Evolutionary conservation across 768 basidiomycete genomes (phyloP), one percentile per base, ranked within the genome.

Genomic region (Megacollybia marginata): DNA sequence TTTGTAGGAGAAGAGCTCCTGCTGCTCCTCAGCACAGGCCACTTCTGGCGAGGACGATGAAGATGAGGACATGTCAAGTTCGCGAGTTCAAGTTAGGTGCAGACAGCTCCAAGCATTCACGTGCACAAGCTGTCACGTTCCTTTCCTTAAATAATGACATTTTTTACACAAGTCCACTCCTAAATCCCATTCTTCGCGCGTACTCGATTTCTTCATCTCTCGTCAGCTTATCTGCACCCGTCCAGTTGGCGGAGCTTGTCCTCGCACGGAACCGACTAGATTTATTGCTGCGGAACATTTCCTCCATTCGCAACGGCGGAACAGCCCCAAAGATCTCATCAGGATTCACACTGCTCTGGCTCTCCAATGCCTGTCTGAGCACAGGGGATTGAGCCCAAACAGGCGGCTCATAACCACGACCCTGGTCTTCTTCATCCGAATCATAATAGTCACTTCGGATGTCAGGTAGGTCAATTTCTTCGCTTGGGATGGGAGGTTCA

Each of bases 391-490:
- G 89, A 1, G 93, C 91, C 95, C 95, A 97, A 19, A 79, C 73
- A 2, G 91, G 90, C 52, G 84, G 79, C 57, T 84, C 77, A 55
- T 82, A 84, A n/a, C 80, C 82, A 55, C 79, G 73, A 38, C 77
- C 75, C 16, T 85, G 80, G 55, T 85, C 82, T 62, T 94, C 92
- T 56, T 94, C 92, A 42, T 92, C 95, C 5, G 93, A 96, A 65
- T 94, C 90, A 5, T 93, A 96, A 66, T 97, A 98, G 59, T 97
- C 95, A 68, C 89, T 92, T 59, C 92, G 87, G 60, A 96, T 92
- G 43, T 98, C 95, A 0, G 95, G 94, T 15, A 99, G 73, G 58
- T 93, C 92, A 57, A 94, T 90, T 61, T 76, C 82, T 70, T 92
- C 88, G 61, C 83, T 88, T 15, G 82, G 67, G 49, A 84, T 63